Evolutionary conservation across 169 alveolate genomes (phyloP).

Genomic region (Plasmodium vinckei): DNA sequence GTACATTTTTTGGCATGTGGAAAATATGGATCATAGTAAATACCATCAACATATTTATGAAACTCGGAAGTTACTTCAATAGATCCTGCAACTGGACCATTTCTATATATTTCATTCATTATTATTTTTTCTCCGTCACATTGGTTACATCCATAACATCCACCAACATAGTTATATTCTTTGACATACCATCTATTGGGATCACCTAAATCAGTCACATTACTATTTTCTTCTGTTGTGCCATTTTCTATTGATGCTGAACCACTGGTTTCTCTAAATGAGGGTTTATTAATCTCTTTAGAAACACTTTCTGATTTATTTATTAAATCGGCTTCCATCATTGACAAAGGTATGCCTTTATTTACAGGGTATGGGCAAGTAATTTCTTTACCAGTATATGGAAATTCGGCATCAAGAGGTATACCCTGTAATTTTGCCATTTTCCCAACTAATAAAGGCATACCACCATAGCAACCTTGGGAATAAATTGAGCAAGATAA

Average conservation of each 20-base stretch:
- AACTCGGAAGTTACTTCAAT: constrained; percentile 87
- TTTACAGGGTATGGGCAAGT: constrained; percentile 40
- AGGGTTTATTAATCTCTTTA: not conserved
- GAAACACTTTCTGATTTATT: not conserved
- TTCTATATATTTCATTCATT: constrained; percentile 86
- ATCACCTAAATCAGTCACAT: not conserved
- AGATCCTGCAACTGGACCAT: constrained; percentile 91
- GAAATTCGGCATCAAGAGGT: constrained; percentile 78
- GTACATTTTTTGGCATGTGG: constrained; percentile 69
- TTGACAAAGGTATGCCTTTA: not conserved
- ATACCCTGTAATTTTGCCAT: constrained; percentile 89
- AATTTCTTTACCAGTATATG: constrained; percentile 49
- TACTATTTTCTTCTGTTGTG: not conserved
- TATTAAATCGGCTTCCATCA: not conserved
- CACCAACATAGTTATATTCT: constrained; percentile 89
- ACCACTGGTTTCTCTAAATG: not conserved
- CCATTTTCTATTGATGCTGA: too few species aligned
- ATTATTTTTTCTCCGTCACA: constrained; percentile 86
- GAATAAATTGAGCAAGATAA: constrained; percentile 72
- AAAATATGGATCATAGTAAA: constrained; percentile 31
- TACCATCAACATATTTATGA: constrained; percentile 48
- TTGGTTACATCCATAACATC: constrained; percentile 87
- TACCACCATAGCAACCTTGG: constrained; percentile 94
- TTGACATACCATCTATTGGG: constrained; percentile 78
- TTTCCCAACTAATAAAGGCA: constrained; percentile 91